These are phyloP conservation scores for Phaeotremella fagi DNA, from an alignment of 768 basidiomycete genomes.

Conservation along the genomic window DNA sequence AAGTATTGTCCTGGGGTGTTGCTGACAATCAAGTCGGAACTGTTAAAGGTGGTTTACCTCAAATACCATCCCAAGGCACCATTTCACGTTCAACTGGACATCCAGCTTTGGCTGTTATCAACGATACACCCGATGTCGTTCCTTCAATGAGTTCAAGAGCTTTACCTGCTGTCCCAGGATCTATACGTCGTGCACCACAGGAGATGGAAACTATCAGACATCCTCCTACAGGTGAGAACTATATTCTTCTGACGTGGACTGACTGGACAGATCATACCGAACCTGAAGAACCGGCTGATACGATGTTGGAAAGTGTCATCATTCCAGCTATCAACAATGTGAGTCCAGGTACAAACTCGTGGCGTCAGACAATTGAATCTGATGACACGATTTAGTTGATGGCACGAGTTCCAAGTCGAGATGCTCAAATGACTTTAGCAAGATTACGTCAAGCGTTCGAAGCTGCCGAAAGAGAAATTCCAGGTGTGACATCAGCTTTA, in stretches of 20 bases:
- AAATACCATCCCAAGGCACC: slow-evolving; percentile 11
- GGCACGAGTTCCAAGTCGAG: slow-evolving; percentile 85
- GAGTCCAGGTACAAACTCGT: slow-evolving; percentile 39
- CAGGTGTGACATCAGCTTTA: slow-evolving; percentile 86
- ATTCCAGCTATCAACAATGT: slow-evolving; percentile 95
- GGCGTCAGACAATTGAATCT: neutral
- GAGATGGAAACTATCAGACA: neutral
- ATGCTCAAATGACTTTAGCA: slow-evolving; percentile 78
- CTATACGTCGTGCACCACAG: slow-evolving; percentile 50
- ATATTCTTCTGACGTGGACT: neutral
- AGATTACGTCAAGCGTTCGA: slow-evolving; percentile 86
- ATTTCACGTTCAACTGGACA: slow-evolving; percentile 60
- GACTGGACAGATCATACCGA: slow-evolving; percentile 13
- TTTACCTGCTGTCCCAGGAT: slow-evolving; percentile 13
- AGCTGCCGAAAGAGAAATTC: slow-evolving; percentile 90
- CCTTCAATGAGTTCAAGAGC: slow-evolving; percentile 18
- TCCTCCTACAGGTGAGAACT: neutral
- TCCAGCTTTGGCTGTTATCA: slow-evolving; percentile 48
- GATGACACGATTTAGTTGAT: too few species aligned
- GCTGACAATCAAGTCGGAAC: slow-evolving; percentile 61
- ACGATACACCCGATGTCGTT: neutral
- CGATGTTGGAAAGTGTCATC: slow-evolving; percentile 94
- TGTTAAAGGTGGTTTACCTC: slow-evolving; percentile 62
- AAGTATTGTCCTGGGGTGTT: neutral
- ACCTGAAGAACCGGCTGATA: slow-evolving; percentile 46